A percentile compares a stretch with the other conserved stretches of the same genome.
Evolutionary conservation across 495 filamentous ascomycete genomes (phyloP).

Genomic region (Lepraria neglecta): DNA sequence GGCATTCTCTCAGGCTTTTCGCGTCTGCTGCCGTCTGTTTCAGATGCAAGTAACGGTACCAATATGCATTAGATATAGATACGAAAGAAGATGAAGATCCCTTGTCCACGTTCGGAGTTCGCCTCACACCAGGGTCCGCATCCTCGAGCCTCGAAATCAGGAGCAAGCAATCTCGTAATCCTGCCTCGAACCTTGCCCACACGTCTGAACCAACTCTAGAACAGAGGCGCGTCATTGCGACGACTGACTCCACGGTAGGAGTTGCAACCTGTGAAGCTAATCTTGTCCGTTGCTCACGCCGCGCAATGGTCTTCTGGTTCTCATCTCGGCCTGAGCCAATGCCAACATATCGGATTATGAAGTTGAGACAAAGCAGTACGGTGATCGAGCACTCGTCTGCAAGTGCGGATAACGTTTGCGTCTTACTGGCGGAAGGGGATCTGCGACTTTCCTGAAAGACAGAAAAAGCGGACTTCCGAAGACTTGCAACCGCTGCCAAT

Average conservation of each 20-base stretch:
- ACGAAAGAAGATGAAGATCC: conserved; percentile 32
- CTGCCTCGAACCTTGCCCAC: conserved; percentile 39
- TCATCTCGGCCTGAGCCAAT: conserved; percentile 39
- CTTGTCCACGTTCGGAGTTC: conserved; percentile 27
- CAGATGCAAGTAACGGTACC: conserved; percentile 53
- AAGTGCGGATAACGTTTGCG: neutral
- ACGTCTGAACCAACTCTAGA: conserved; percentile 21
- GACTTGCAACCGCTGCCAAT: conserved; percentile 53
- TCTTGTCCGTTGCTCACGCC: conserved; percentile 51
- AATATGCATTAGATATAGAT: conserved; percentile 74
- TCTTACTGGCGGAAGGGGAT: conserved; percentile 19
- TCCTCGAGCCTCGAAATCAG: conserved; percentile 46
- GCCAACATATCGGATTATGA: conserved; percentile 46
- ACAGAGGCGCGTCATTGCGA: conserved; percentile 44
- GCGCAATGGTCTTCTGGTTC: conserved; percentile 44
- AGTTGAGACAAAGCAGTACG: conserved; percentile 19
- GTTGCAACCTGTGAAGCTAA: conserved; percentile 40
- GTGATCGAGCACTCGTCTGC: conserved; percentile 13
- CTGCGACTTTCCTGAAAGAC: conserved; percentile 36
- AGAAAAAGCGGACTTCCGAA: conserved; percentile 54
- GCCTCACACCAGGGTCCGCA: conserved; percentile 21
- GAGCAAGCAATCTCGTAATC: conserved; percentile 48
- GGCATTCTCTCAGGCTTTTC: conserved; percentile 37
- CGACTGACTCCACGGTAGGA: conserved; percentile 50
- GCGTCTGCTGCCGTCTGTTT: conserved; percentile 38